Base-by-base conservation (phyloP, 2,329 filamentous ascomycete species). In the Coniosporium tulheliwenetii region DNA sequence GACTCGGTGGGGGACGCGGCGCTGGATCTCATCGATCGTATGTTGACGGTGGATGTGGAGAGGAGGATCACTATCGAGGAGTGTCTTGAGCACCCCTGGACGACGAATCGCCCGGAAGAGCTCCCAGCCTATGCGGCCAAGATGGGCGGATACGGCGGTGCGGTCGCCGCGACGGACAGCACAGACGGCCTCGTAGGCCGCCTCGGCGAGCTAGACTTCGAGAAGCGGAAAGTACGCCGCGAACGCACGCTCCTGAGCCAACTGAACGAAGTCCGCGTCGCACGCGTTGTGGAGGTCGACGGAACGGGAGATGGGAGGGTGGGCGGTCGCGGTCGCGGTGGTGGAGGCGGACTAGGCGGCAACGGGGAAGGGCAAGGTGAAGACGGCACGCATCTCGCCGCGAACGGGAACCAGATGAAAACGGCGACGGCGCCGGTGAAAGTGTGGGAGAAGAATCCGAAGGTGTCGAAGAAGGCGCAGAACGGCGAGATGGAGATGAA, bases 171-270 rank as follows among this genome's bases (percentile, higher is more conserved):
- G 41, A 39, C n/a, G 39, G 89, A 95, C 63, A 94, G 86, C 61
- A 95, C 87, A 12, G 86, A 93, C 53, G 87, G 89, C 5, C 70
- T 98, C 15, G 87, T 91, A 0, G 84, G 84, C n/a, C 86, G 83
- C 30, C 75, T 98, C 49, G 77, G 77, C 16, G 73, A 75, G 9
- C 71, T 98, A 8, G 85, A 91, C 49, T 87, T 98, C 56, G 77
- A 81, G 19, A 82, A 81, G 50, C 78, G 89, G 47, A 91, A 87
- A 47, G 64, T 85, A 0, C 67, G 73, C 19, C 77, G 91, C 10
- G 84, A 96, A 62, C 77, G 91, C 38, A 98, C 91, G 0, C 63
- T 96, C 41, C 70, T 98, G 32, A 81, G 81, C 50, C 78, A 73
- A 38, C 74, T 93, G 59, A 93, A 94, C 59, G 75, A 85, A 39